Evolutionary conservation across 2,329 filamentous ascomycete genomes (phyloP).

Genomic region (Fusarium sterilihyphosum): DNA sequence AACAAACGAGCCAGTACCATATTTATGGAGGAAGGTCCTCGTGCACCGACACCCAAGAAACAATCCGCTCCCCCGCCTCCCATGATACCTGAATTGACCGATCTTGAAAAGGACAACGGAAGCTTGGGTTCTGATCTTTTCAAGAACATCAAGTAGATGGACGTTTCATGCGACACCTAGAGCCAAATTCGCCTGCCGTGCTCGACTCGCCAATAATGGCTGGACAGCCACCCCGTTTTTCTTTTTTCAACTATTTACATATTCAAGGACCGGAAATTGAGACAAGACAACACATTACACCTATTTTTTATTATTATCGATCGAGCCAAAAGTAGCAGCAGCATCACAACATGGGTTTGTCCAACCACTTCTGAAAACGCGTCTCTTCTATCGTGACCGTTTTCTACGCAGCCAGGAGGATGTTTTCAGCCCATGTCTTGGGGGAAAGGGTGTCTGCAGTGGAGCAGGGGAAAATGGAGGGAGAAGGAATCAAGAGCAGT

Average conservation of each 20-base stretch:
- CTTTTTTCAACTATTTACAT: constrained; percentile 35
- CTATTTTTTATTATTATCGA: constrained; percentile 29
- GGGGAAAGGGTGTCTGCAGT: constrained; percentile 11
- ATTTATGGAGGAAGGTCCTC: constrained; percentile 50
- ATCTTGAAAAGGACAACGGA: constrained; percentile 60
- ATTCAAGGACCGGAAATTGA: constrained; percentile 40
- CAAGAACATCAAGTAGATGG: constrained; percentile 65
- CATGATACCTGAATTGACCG: constrained; percentile 68
- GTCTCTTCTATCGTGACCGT: constrained; percentile 25
- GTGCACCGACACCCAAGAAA: constrained; percentile 46
- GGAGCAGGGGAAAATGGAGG: constrained; percentile 14
- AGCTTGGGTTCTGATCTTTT: constrained; percentile 64
- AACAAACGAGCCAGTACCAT: constrained; percentile 56
- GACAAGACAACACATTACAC: constrained; percentile 25
- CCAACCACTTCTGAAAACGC: constrained; percentile 22
- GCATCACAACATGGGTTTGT: constrained; percentile 34
- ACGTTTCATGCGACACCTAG: constrained; percentile 10
- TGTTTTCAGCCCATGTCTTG: constrained; percentile 22
- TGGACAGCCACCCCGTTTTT: constrained; percentile 31
- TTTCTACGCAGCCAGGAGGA: constrained; percentile 22
- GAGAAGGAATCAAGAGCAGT: constrained; percentile 35
- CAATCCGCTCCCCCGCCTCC: constrained; percentile 64
- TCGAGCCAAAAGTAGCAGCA: constrained; percentile 42
- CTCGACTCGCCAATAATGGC: constrained; percentile 10
- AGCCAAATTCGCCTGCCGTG: not conserved